Evolutionary conservation across 2,329 filamentous ascomycete species (phyloP), one percentile per base, ranked within the genome.

Genomic region (Colletotrichum tabaci): DNA sequence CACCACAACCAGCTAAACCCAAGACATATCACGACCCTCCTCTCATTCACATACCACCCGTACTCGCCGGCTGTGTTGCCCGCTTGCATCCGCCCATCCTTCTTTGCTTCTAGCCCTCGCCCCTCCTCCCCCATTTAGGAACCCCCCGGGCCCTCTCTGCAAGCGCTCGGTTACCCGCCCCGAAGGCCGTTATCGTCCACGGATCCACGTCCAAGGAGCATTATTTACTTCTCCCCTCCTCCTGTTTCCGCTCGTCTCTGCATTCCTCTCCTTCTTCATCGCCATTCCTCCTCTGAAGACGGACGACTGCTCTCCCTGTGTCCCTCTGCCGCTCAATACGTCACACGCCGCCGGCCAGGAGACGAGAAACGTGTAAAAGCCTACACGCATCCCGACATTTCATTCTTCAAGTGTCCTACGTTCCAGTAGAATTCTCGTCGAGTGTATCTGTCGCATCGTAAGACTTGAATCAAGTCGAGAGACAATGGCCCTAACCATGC

Each of bases 401-500:
- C 61, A 62, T 58, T 71, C 67, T 58, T 74, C 63, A 73, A 75
- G 74, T 12, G 64, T 63, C 46, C 69, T 71, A 64, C 69, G 58
- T 68, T 64, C 30, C 26, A 56, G 57, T 72, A 64, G 67, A 40
- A 50, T 65, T 53, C 53, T 66, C 53, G 73, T 67, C 71, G 67
- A 73, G 67, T 74, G 80, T 82, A 80, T 75, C 75, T 80, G 82
- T 83, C 76, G 79, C 77, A 83, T 83, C 83, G 83, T 86, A 85
- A 85, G 82, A 80, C 78, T 77, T 78, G 79, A 77, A 77, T 76
- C 79, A 81, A 80, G 77, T 79, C 73, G 69, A 79, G 77, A 82
- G 82, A 81, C 82, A 79, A 89, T 90, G 87, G 80, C 83, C 82
- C 84, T 87, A 82, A 85, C 85, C 73, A 84, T 80, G 76, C 84